Base-by-base conservation (phyloP, 2,329 filamentous ascomycete genomes). In the Massarina eburnea region DNA sequence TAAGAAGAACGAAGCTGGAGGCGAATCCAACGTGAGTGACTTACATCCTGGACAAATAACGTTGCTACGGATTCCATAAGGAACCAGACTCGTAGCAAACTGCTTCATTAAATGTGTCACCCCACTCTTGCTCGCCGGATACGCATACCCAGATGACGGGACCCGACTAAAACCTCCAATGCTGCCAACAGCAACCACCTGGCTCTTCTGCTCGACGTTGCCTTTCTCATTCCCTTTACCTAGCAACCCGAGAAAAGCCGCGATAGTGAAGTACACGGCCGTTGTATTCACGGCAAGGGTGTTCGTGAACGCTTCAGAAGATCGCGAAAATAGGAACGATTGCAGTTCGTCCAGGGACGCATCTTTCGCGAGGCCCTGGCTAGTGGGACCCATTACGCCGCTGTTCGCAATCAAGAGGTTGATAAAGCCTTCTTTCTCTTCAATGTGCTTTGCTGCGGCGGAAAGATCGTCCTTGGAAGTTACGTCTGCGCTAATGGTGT, bases 231-330 rank as follows among this genome's bases (percentile, higher is more conserved):
- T 72, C 3, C 71, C 68, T 2, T 59, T 66, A 8, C 72, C 68
- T 0, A 74, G 62, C n/a, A 73, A 44, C 1, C 62, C 57, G 36
- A 73, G 43, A 44, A 73, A 73, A 0, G 71, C 70, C 0, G 71
- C 45, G 1, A 68, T 57, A 0, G 71, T 73, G 42, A 69, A 74
- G 43, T 71, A 73, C 2, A 64, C 53, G 1, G 68, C 71, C 1
- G 66, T 70, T 4, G 68, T 58, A 33, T 73, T 74, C 3, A 72
- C 62, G 15, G 71, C 54, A 38, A 69, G 55, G 1, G 70, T 61
- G 2, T 59, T 49, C 5, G 57, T 65, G 38, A 73, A 72, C 6
- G 71, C 64, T 18, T 62, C 57, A 61, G 62, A 67, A 1, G 68
- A 60, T 4, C 21, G 57, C 48, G 46, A 39, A 55, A 67, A 72